A percentile compares a stretch with the other conserved stretches of the same genome.
These are phyloP conservation scores for Eutrema salsugineum DNA, from an alignment of 441 rosid species.

Conservation along the genomic window DNA sequence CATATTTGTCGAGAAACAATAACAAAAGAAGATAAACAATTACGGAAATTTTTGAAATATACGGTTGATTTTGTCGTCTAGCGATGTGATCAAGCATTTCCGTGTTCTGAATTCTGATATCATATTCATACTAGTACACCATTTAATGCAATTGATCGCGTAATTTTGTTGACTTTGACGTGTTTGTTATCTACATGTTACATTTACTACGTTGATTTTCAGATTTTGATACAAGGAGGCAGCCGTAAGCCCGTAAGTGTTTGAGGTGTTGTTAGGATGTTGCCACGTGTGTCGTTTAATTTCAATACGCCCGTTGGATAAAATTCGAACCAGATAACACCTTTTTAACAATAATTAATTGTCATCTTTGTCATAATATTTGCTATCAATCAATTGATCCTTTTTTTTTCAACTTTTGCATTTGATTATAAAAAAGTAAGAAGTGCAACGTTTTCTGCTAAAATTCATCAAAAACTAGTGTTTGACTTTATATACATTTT, in stretches of 20 bases:
- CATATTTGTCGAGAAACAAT: constrained; percentile 17
- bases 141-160: constrained; percentile 23
- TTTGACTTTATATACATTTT: neutral
- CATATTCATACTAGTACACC: neutral
- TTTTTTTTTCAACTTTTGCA: neutral
- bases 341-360: neutral
- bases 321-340: neutral
- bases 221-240: neutral
- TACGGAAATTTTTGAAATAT: constrained; percentile 10
- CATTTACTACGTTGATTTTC: neutral
- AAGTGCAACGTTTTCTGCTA: neutral
- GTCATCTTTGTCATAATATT: neutral
- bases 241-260: neutral
- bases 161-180: constrained; percentile 26
- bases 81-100: neutral
- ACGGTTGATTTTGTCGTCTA: constrained; percentile 22
- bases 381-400: neutral
- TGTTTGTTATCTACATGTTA: neutral
- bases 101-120: neutral
- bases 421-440: neutral
- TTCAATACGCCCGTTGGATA: neutral
- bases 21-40: neutral
- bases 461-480: neutral
- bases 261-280: neutral
- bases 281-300: neutral